Percentiles rank a stretch among this genome's conserved stretches.
phyloP scores from a whole-genome alignment of 306 rosid genomes.

The Prinsepia uniflora region DNA sequence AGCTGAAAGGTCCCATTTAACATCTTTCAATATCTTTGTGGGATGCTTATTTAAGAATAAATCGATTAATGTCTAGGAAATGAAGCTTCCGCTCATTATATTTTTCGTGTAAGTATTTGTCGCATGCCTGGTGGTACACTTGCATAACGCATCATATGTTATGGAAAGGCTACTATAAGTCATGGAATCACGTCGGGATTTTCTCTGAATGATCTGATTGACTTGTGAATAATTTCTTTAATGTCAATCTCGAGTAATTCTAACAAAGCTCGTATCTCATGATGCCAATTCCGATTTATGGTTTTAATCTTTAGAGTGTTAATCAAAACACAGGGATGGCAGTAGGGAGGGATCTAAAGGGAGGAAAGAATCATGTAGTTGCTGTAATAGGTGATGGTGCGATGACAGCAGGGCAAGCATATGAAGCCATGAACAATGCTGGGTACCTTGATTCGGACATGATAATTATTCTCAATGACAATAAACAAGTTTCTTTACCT shows the following conservation, averaged over 20 bases:
- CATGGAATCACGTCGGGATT: not conserved
- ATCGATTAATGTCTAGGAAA: not conserved
- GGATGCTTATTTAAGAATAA: not conserved
- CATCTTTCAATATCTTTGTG: not conserved
- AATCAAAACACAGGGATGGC: conserved; percentile 77
- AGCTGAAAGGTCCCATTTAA: not conserved
- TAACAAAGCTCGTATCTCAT: not conserved
- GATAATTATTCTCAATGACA: conserved; percentile 97
- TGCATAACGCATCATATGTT: not conserved
- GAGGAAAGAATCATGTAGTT: conserved; percentile 64
- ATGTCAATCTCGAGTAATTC: not conserved
- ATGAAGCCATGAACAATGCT: conserved; percentile 99
- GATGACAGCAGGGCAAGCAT: conserved; percentile 99
- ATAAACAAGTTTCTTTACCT: conserved; percentile 91
- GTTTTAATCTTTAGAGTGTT: conserved; percentile 25
- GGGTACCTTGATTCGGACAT: conserved; percentile 96
- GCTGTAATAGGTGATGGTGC: conserved; percentile 98
- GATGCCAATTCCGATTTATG: conserved; percentile 8
- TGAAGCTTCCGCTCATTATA: not conserved
- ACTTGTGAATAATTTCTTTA: not conserved
- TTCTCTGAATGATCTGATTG: not conserved
- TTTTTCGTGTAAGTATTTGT: not conserved
- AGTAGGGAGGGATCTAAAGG: conserved; percentile 90
- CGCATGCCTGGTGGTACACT: not conserved
- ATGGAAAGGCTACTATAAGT: not conserved